phyloP scores from a whole-genome alignment of 148 eudicot genomes.

The Arctostaphylos glauca region DNA sequence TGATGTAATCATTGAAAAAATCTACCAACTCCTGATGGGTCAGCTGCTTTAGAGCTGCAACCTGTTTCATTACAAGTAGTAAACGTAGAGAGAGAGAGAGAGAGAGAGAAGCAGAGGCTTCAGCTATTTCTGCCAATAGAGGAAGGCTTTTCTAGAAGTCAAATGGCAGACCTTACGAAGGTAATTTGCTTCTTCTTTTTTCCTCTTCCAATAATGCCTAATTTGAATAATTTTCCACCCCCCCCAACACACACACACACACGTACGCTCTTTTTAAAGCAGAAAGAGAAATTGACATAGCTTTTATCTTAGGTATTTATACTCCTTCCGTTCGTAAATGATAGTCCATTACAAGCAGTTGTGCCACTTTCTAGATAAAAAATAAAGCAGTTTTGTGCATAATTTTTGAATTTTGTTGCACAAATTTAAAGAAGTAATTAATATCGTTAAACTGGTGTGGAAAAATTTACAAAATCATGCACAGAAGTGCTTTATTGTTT shows the following conservation, averaged over 20 bases:
- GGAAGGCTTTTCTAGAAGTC: background rate
- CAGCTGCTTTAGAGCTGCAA: constrained; percentile 71
- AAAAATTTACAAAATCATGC: no score
- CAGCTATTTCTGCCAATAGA: background rate
- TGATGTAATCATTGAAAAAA: constrained; percentile 67
- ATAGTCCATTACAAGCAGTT: no score
- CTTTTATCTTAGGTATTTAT: background rate
- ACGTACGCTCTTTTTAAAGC: background rate
- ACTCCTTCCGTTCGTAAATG: no score
- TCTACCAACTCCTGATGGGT: constrained; percentile 62
- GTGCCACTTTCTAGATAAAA: no score
- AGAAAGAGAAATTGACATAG: background rate
- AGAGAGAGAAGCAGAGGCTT: constrained; percentile 34
- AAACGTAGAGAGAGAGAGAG: background rate
- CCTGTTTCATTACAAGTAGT: constrained; percentile 38
- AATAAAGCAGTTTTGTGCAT: no score
- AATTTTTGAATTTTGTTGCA: no score
- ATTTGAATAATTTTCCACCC: no score
- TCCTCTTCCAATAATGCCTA: background rate
- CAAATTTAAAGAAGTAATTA: no score
- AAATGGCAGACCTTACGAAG: background rate
- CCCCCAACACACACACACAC: no score
- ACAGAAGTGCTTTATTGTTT: no score
- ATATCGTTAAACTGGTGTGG: no score
- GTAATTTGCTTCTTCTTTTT: background rate